Conservation (phyloP, 495 filamentous ascomycete genomes). For the Eremomyces bilateralis region DNA sequence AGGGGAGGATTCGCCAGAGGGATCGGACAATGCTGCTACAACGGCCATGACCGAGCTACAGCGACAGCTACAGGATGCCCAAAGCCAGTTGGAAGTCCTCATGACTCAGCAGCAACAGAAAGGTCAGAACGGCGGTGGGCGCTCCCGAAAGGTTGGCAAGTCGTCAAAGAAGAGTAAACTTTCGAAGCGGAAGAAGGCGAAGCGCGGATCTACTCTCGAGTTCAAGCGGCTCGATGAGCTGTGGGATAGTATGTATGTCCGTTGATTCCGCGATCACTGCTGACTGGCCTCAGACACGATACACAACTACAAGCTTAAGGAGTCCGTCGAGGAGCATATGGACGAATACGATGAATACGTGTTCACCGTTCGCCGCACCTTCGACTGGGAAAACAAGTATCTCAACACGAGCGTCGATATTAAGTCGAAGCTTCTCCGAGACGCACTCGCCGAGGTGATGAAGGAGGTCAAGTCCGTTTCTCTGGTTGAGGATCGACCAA, state of each 20-base stretch:
- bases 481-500: constrained; percentile 59
- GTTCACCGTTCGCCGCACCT: constrained; percentile 69
- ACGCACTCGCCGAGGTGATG: constrained; percentile 52
- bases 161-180: constrained; percentile 1
- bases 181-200: constrained; percentile 4
- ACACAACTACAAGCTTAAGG: constrained; percentile 64
- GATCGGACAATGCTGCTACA: not conserved
- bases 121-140: not conserved
- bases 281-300: constrained; percentile 23
- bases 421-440: constrained; percentile 59
- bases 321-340: constrained; percentile 52
- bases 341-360: constrained; percentile 68
- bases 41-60: not conserved
- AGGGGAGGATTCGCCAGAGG: not conserved
- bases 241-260: constrained; percentile 22
- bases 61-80: not conserved
- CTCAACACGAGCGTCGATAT: constrained; percentile 60
- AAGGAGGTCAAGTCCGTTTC: constrained; percentile 66
- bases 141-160: constrained; percentile 1
- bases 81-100: not conserved
- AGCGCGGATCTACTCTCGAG: constrained; percentile 31
- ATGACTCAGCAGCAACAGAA: not conserved
- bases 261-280: constrained; percentile 40
- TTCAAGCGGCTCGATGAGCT: constrained; percentile 74
- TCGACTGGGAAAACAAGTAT: constrained; percentile 79